A percentile compares a stretch with the other conserved stretches of the same genome.
These are phyloP conservation scores for Alnus glutinosa DNA, from an alignment of 306 rosid genomes.

Conservation along the genomic window DNA sequence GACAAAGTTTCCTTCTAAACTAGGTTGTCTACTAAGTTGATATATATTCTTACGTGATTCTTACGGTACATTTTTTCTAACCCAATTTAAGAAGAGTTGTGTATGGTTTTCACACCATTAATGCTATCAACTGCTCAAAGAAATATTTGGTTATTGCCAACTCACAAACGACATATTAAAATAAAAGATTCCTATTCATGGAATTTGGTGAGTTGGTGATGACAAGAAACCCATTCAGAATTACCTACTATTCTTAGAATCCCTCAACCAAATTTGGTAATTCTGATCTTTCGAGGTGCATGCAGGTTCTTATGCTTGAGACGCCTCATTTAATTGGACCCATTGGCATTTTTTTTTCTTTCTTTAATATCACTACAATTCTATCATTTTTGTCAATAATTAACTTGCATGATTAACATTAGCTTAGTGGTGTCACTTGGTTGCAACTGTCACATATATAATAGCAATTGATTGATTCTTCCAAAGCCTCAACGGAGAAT, in stretches of 20 bases:
- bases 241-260: neutral
- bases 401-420: slow-evolving; percentile 2
- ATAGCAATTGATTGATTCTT: slow-evolving; percentile 12
- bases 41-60: no score
- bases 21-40: no score
- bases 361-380: neutral
- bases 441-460: slow-evolving; percentile 14
- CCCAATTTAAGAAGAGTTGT: no score
- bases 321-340: slow-evolving; percentile 26
- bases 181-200: slow-evolving; percentile 22
- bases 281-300: slow-evolving; percentile 16
- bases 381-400: neutral
- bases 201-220: slow-evolving; percentile 35
- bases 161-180: neutral
- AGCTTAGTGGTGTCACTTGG: slow-evolving; percentile 1
- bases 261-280: slow-evolving; percentile 3
- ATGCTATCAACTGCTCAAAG: neutral
- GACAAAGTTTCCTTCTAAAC: no score
- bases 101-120: no score
- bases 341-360: slow-evolving; percentile 29
- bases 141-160: neutral
- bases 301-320: neutral
- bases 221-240: slow-evolving; percentile 37
- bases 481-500: slow-evolving; percentile 19
- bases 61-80: no score